These are phyloP conservation scores for Diaporthe ampelina DNA, from an alignment of 2,329 filamentous ascomycete species.

Conservation along the genomic window DNA sequence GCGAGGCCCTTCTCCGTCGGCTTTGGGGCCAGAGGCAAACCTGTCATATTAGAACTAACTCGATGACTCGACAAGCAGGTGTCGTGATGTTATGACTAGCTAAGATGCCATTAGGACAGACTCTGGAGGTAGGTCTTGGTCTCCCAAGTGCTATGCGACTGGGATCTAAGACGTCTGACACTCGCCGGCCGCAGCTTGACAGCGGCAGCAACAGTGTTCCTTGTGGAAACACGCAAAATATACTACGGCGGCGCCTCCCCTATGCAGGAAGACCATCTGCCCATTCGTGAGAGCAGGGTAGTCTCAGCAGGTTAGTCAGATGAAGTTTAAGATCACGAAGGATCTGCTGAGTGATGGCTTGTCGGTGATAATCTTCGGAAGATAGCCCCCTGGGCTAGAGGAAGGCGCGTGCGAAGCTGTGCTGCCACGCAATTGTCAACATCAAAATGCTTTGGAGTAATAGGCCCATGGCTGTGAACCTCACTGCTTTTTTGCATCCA, in stretches of 20 bases:
- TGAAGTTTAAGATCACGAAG: too few relatives aligned
- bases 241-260: not conserved
- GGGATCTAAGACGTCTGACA: not conserved
- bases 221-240: not conserved
- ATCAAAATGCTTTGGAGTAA: not conserved
- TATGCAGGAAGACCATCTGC: not conserved
- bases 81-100: not conserved
- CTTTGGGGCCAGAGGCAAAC: not conserved
- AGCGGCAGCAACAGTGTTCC: not conserved
- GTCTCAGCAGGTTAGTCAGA: not conserved
- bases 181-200: too few relatives aligned
- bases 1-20: too few relatives aligned
- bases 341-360: not conserved
- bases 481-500: too few relatives aligned
- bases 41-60: not conserved
- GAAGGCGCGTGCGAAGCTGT: too few relatives aligned
- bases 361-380: too few relatives aligned
- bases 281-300: too few relatives aligned
- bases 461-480: not conserved
- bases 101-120: not conserved
- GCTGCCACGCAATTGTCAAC: not conserved
- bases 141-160: not conserved
- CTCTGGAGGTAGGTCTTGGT: not conserved
- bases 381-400: too few relatives aligned
- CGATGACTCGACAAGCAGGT: not conserved